These are phyloP conservation scores for Diaporthe longicolla DNA, from an alignment of 2,329 filamentous ascomycete species.

Conservation along the genomic window DNA sequence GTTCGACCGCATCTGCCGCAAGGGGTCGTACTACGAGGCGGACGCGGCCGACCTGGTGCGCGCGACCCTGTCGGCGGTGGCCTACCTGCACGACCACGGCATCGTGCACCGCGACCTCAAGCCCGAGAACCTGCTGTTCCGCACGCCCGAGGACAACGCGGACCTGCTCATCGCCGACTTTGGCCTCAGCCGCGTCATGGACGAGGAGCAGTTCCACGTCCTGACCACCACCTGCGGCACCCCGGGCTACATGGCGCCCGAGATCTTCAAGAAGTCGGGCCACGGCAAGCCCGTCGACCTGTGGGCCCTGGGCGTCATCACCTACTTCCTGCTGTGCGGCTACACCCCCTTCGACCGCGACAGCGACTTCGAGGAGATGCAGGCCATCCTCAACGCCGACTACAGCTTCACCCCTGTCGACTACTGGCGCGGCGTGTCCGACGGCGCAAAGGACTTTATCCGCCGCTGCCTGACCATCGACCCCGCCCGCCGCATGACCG, in stretches of 20 bases:
- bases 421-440: conserved; percentile 96
- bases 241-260: conserved; percentile 98
- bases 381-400: conserved; percentile 96
- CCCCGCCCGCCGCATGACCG: conserved; percentile 87
- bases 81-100: conserved; percentile 97
- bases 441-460: conserved; percentile 91
- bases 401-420: conserved; percentile 95
- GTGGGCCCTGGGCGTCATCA: conserved; percentile 98
- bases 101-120: conserved; percentile 99
- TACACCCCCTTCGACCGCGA: conserved; percentile 99
- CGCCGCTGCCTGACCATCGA: conserved; percentile 92
- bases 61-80: conserved; percentile 95
- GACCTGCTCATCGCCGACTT: conserved; percentile 98
- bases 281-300: conserved; percentile 98
- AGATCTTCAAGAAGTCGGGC: conserved; percentile 99
- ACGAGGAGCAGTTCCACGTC: conserved; percentile 98
- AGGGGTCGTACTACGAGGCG: conserved; percentile 98
- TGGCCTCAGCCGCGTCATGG: conserved; percentile 96
- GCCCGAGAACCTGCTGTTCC: conserved; percentile 96
- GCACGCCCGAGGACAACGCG: conserved; percentile 97
- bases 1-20: conserved; percentile 98
- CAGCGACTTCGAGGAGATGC: conserved; percentile 98
- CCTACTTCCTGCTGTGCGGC: conserved; percentile 97
- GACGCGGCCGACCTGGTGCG: conserved; percentile 96
- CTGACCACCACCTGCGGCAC: conserved; percentile 98